A percentile compares a stretch with the other conserved stretches of the same genome.
Evolutionary conservation across 192 early-diverging fungal genomes (phyloP).

Genomic region (Piromyces sp.): DNA sequence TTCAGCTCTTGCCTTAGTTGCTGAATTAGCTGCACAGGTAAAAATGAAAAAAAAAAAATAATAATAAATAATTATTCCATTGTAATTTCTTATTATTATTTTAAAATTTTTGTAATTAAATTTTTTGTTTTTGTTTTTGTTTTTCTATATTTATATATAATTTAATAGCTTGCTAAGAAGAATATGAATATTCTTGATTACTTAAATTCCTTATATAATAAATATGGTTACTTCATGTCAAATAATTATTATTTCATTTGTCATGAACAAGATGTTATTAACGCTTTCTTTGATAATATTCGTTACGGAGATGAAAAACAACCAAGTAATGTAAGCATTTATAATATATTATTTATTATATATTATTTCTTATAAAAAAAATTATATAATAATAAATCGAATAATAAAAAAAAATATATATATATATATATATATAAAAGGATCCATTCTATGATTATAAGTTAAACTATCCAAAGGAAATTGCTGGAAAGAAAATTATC

Average conservation of each 20-base stretch:
- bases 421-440: too few species aligned
- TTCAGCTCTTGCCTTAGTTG: conserved; percentile 60
- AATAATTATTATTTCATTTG: conserved; percentile 81
- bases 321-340: not conserved
- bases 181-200: not conserved
- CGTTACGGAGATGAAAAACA: conserved; percentile 40
- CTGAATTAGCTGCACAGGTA: conserved; percentile 49
- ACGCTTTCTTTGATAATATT: conserved; percentile 60
- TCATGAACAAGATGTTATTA: conserved; percentile 48
- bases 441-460: conserved; percentile 11
- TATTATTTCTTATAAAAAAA: too few species aligned
- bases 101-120: too few species aligned
- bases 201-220: not conserved
- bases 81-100: too few species aligned
- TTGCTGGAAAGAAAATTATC: conserved; percentile 48
- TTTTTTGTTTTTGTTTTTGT: too few species aligned
- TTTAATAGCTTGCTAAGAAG: not conserved
- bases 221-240: conserved; percentile 66
- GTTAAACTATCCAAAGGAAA: conserved; percentile 49
- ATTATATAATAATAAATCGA: too few species aligned
- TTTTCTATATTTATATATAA: too few species aligned
- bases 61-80: not conserved
- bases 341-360: not conserved
- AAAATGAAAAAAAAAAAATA: conserved; percentile 31
- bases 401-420: not conserved